phyloP scores from a whole-genome alignment of 805 yeast genomes.

The Clavispora phyllophila region DNA sequence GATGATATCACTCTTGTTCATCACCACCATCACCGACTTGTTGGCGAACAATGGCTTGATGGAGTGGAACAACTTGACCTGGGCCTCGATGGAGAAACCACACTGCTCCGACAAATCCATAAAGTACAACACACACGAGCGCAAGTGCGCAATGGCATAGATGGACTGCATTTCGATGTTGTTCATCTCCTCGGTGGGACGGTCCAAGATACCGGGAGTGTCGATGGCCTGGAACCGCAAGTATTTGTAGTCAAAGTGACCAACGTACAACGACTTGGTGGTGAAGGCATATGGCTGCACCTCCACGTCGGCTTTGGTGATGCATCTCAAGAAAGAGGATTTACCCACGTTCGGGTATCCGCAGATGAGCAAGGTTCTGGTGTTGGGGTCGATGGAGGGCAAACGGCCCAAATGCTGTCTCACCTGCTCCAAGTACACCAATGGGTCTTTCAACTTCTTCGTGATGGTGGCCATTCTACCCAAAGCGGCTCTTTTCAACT shows the following conservation, averaged over 20 bases:
- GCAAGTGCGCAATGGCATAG: conserved; percentile 96
- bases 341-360: conserved; percentile 99
- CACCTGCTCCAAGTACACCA: conserved; percentile 92
- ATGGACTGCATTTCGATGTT: conserved; percentile 99
- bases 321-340: conserved; percentile 86
- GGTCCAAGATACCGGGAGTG: conserved; percentile 96
- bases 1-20: conserved; percentile 92
- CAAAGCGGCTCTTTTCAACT: conserved; percentile 94
- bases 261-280: conserved; percentile 93
- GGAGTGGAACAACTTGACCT: conserved; percentile 93
- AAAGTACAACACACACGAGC: conserved; percentile 93
- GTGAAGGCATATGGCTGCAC: conserved; percentile 99
- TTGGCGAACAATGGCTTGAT: conserved; percentile 97
- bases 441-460: conserved; percentile 92
- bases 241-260: conserved; percentile 98
- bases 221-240: conserved; percentile 96
- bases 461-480: conserved; percentile 99
- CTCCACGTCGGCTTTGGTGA: conserved; percentile 97
- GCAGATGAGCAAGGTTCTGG: conserved; percentile 94
- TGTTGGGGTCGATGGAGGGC: conserved; percentile 97
- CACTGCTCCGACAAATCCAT: conserved; percentile 99
- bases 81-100: conserved; percentile 96
- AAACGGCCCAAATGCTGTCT: conserved; percentile 98
- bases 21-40: conserved; percentile 91
- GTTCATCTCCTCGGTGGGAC: conserved; percentile 99